Evolutionary conservation across 139 green algal genomes (phyloP).

Genomic region (Spirogloea muscicola): DNA sequence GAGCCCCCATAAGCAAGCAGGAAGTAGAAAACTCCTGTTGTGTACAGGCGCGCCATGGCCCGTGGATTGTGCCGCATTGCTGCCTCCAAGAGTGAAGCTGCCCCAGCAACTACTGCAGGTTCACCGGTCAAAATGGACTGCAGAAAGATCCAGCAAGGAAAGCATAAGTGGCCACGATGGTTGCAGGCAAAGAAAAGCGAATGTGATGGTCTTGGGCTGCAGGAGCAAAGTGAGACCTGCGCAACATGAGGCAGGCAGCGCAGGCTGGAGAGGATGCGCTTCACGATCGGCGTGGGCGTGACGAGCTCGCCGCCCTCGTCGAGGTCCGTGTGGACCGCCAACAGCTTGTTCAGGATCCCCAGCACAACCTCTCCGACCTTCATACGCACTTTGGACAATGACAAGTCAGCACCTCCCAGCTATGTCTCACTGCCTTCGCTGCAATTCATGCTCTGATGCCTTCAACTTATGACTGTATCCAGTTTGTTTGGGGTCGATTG

Average conservation of each 20-base stretch:
- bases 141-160: neutral
- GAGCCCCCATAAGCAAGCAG: slow-evolving; percentile 76
- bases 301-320: slow-evolving; percentile 57
- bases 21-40: slow-evolving; percentile 85
- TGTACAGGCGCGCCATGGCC: slow-evolving; percentile 68
- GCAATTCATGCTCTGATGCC: no score
- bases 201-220: neutral
- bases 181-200: no score
- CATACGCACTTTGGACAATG: no score
- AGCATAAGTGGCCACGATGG: neutral
- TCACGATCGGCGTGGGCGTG: slow-evolving; percentile 69
- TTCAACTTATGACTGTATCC: no score
- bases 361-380: slow-evolving; percentile 53
- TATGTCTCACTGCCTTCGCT: no score
- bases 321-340: slow-evolving; percentile 59
- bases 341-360: slow-evolving; percentile 45
- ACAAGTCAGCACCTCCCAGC: neutral
- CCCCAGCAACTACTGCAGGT: slow-evolving; percentile 66
- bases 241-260: slow-evolving; percentile 71
- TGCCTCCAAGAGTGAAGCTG: slow-evolving; percentile 59
- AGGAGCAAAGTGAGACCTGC: neutral
- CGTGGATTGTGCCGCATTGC: slow-evolving; percentile 62
- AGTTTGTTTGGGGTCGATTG: no score
- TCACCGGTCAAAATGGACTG: slow-evolving; percentile 76
- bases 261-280: slow-evolving; percentile 60